Conservation (phyloP, 441 rosid species). For the Brassica hybrid region DNA sequence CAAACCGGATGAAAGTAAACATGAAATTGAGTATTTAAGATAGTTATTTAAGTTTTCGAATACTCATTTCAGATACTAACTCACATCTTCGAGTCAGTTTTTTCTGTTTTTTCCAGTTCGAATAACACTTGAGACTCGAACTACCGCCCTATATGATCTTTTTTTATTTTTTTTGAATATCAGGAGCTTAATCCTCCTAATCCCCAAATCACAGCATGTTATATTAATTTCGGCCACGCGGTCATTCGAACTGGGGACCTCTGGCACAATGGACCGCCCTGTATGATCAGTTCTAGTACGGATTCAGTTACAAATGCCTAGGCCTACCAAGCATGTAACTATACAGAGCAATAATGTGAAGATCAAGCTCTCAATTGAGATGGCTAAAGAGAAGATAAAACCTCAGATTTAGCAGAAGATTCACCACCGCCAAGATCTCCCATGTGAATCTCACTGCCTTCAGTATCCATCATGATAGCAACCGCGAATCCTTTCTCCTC, state of each 20-base stretch:
- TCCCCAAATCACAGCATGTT: no score
- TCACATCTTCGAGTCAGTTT: no score
- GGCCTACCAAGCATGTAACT: neutral
- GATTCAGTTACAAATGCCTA: neutral
- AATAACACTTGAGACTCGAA: no score
- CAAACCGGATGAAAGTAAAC: neutral
- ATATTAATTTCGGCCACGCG: no score
- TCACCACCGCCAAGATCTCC: constrained; percentile 94
- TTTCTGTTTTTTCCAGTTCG: no score
- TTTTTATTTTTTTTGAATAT: no score
- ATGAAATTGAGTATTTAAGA: neutral
- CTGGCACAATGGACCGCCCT: no score
- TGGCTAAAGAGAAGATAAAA: constrained; percentile 18
- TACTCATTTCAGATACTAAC: no score
- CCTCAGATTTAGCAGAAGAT: constrained; percentile 92
- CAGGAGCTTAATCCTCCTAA: no score
- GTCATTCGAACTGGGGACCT: no score
- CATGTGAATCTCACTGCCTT: constrained; percentile 99
- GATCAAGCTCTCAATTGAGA: neutral
- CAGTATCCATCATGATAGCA: constrained; percentile 99
- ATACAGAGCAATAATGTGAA: neutral
- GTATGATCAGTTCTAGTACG: no score
- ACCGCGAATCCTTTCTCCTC: constrained; percentile 97
- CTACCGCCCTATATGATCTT: no score
- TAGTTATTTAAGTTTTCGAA: neutral